Evolutionary conservation across 2,329 filamentous ascomycete species (phyloP), one percentile per base, ranked within the genome.

Genomic region (Beauveria scarabaeidicola): DNA sequence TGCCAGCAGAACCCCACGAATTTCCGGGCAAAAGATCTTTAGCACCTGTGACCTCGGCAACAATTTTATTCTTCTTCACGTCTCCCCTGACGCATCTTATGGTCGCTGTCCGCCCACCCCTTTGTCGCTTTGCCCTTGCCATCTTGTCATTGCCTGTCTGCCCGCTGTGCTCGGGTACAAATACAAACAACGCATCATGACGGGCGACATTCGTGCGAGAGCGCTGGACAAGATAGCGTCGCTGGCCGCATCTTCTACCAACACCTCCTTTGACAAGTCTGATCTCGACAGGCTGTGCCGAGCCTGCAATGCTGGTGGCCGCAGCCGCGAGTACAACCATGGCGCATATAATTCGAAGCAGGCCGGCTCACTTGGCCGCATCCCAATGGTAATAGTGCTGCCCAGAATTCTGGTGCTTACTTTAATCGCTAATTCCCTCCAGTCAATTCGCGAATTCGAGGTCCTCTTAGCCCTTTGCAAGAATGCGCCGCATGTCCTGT

Each of bases 371-470:
- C 67, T 83, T 61, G 79, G 79, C 40, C 77, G 78, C 40, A 76
- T 82, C 58, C 84, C 84, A 13, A 87, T 87, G 84, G 84, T 87
- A 75, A 19, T 11, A 15, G 32, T 43, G 56, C 53, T n/a, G n/a
- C 8, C 13, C 19, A 29, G 4, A 19, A n/a, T 15, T 8, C 25
- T 7, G 27, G 38, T 5, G 17, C 36, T n/a, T 32, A 8, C n/a
- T 36, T 29, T 19, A 23, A 50, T 44, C 5, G 38, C 53, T 61
- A 47, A 52, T 19, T n/a, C 11, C 2, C 7, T 36, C 17, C 70
- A 95, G 91, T 90, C 87, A 57, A 85, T 92, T 58, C 87, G 90
- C 68, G 95, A 99, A 78, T 87, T 96, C 66, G 93, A 99, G 72
- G 89, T 96, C 57, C 81, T 99, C 27, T 77, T 97, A 27, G 91